Base-by-base conservation (phyloP, 2,329 filamentous ascomycete species). In the Didymella exigua region DNA sequence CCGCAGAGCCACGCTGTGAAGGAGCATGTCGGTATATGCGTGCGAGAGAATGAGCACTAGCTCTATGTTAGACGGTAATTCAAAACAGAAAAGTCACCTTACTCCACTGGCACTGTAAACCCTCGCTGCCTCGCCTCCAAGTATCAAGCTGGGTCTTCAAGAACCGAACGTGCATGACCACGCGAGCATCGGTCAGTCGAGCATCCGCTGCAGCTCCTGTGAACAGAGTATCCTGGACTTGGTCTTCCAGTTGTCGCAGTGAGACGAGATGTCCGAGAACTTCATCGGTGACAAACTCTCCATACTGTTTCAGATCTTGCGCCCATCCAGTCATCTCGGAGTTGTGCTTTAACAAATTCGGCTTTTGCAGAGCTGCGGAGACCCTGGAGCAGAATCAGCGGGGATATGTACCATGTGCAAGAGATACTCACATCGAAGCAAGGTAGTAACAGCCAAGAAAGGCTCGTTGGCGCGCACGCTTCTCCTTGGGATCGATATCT, bases 381-480 rank as follows among this genome's bases (percentile, higher is more conserved):
- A 73, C 59, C 58, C 71, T 73, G 31, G 8, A 4, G 1, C n/a
- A 26, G 4, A 14, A 16, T 60, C 26, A 63, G 18, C 21, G 33
- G 5, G 6, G 5, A 13, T 5, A 16, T 29, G 3, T 5, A 19
- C 7, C 14, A n/a, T 14, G 14, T 2, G 13, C 4, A 16, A 24
- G 5, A 3, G 2, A 10, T 14, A 53, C 63, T 19, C 56, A 71
- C 70, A 67, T 64, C 1, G 72, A 73, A 0, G 70, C 67, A 14
- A 74, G 52, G 21, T 71, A 72, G 26, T 73, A 74, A 40, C 70
- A 73, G 1, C 70, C 72, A 21, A 74, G 58, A 30, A 69, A 72
- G 0, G 72, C 59, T 26, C 71, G 62, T 31, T 73, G 61, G 16
- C 67, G 65, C 31, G 72, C 70, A 14, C 63, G 56, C 29, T 63